These are phyloP conservation scores for Geranomyces variabilis DNA, from an alignment of 192 early-diverging fungal species.

Conservation along the genomic window DNA sequence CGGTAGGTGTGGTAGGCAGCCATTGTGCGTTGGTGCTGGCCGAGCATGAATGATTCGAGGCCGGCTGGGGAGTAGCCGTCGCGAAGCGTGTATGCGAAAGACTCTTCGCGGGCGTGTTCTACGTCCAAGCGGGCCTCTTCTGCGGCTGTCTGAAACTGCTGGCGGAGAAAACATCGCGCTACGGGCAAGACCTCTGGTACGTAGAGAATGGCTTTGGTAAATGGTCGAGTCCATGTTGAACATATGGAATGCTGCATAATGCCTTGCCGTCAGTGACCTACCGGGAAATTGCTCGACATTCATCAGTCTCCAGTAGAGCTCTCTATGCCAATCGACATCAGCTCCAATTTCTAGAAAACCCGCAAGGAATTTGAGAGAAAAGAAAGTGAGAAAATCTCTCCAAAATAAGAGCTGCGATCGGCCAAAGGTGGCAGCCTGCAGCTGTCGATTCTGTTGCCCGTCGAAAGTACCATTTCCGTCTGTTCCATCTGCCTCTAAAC, in stretches of 20 bases:
- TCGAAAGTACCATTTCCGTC: too few relatives aligned
- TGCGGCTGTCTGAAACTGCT: not conserved
- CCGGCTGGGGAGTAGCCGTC: conserved; percentile 17
- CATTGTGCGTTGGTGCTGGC: conserved; percentile 17
- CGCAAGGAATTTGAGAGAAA: too few relatives aligned
- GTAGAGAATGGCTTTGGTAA: not conserved
- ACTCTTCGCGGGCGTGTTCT: not conserved
- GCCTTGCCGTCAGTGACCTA: conserved; percentile 9
- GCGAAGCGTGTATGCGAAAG: not conserved
- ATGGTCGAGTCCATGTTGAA: too few relatives aligned
- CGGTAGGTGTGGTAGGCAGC: conserved; percentile 13
- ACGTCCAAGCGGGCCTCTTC: not conserved
- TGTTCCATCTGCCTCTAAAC: too few relatives aligned
- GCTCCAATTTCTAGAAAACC: not conserved
- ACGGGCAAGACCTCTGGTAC: not conserved
- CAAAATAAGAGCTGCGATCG: too few relatives aligned
- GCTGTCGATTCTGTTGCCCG: too few relatives aligned
- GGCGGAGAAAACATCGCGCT: conserved; percentile 13
- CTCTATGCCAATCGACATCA: conserved; percentile 6
- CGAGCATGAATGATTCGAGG: conserved; percentile 21
- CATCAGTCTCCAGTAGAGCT: conserved; percentile 26
- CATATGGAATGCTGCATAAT: too few relatives aligned
- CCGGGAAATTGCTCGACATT: conserved; percentile 25
- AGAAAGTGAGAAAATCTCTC: too few relatives aligned
- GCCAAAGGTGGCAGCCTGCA: too few relatives aligned